Conservation (phyloP, 768 basidiomycete species). For the Rhizopogon roseolus region DNA sequence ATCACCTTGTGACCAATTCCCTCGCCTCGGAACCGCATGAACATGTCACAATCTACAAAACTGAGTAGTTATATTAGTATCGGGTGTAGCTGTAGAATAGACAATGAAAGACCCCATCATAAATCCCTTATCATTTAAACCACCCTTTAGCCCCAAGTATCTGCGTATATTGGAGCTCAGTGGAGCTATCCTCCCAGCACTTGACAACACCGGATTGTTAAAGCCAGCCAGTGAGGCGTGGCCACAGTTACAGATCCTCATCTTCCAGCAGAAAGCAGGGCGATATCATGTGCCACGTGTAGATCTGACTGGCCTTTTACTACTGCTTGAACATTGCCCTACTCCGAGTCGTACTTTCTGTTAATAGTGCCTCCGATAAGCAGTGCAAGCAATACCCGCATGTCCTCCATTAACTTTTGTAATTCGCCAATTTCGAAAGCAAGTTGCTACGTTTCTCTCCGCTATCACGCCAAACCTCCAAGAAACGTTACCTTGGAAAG, state of each 20-base stretch:
- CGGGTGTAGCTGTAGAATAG: too few species aligned
- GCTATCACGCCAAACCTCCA: constrained; percentile 25
- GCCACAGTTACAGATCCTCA: constrained; percentile 22
- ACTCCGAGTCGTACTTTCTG: not conserved
- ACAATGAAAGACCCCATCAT: constrained; percentile 17
- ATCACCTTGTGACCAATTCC: too few species aligned
- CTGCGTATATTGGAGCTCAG: constrained; percentile 21
- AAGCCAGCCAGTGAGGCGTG: constrained; percentile 23
- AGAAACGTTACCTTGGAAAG: constrained; percentile 23
- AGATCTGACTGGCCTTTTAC: not conserved
- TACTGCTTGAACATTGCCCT: not conserved
- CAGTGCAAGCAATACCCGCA: constrained; percentile 7
- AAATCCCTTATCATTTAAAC: constrained; percentile 17
- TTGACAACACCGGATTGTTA: constrained; percentile 18
- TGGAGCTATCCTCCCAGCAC: constrained; percentile 1
- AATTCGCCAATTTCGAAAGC: constrained; percentile 26
- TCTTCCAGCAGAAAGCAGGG: constrained; percentile 7
- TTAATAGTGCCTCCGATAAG: constrained; percentile 7
- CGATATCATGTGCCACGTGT: not conserved
- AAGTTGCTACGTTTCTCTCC: constrained; percentile 22
- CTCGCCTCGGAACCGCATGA: too few species aligned
- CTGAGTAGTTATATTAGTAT: too few species aligned
- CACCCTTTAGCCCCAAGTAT: constrained; percentile 19
- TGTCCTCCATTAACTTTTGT: constrained; percentile 22
- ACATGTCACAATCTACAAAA: too few species aligned